Evolutionary conservation across 495 filamentous ascomycete species (phyloP).

Genomic region (Neurospora africana): DNA sequence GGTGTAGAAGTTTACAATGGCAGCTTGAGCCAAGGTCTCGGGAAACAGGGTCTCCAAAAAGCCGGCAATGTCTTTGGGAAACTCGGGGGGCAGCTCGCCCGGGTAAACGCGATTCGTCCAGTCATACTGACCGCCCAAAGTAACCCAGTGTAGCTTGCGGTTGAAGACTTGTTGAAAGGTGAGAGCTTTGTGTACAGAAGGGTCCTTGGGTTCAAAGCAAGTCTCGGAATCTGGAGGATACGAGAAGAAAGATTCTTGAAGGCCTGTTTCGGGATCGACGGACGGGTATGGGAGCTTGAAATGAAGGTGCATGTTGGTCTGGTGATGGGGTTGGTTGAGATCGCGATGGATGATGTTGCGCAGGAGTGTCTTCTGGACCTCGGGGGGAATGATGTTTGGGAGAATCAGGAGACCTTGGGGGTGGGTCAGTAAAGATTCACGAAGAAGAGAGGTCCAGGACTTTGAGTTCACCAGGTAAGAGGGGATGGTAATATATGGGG

Average conservation of each 20-base stretch:
- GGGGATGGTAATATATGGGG: slow-evolving; percentile 26
- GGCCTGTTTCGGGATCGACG: slow-evolving; percentile 6
- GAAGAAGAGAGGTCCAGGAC: not conserved
- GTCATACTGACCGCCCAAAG: slow-evolving; percentile 87
- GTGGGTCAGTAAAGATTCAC: not conserved
- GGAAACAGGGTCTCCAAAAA: slow-evolving; percentile 60
- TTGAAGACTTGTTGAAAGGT: slow-evolving; percentile 53
- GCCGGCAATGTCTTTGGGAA: slow-evolving; percentile 59
- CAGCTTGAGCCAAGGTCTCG: slow-evolving; percentile 65
- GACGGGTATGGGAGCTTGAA: slow-evolving; percentile 62
- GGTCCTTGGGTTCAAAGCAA: slow-evolving; percentile 55
- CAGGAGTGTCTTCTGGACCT: slow-evolving; percentile 57
- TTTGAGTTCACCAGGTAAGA: slow-evolving; percentile 26
- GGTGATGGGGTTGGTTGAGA: slow-evolving; percentile 59
- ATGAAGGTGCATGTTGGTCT: slow-evolving; percentile 81
- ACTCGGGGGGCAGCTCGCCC: slow-evolving; percentile 48
- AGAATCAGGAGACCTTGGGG: slow-evolving; percentile 59
- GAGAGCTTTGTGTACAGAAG: slow-evolving; percentile 56
- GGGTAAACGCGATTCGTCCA: slow-evolving; percentile 84
- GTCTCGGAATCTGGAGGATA: slow-evolving; percentile 23
- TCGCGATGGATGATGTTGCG: slow-evolving; percentile 66
- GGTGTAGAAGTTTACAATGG: slow-evolving; percentile 84
- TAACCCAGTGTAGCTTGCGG: slow-evolving; percentile 82
- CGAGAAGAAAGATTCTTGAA: slow-evolving; percentile 35
- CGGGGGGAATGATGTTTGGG: slow-evolving; percentile 58